Base-by-base conservation (phyloP, 202 grass and related monocot species). In the Setaria viridis region DNA sequence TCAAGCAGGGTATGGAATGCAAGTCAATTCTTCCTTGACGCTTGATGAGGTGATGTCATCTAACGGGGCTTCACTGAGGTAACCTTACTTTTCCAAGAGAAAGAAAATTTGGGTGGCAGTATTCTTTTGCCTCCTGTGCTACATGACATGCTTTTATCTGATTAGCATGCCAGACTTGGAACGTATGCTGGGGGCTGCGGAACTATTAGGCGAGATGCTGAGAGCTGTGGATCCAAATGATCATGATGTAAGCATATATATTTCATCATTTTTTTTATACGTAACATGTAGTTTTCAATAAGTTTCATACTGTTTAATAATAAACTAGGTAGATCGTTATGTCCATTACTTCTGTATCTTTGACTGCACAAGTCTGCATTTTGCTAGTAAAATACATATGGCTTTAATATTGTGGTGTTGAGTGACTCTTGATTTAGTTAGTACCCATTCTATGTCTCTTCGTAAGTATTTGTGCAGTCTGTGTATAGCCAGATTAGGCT, bases 11-110 rank as follows among this genome's bases (percentile, higher is more conserved):
- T 84, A 86, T 80, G 92, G 88, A 68, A 88, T 89, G 81, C 81
- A 86, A 60, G 78, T 80, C 33, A 78, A 78, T 91, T 90, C 94
- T 84, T 86, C 86, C 59, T 48, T 80, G 37, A 92, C 84, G 76
- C 84, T 94, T 83, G 92, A 97, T 58, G 94, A 91, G 65, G 92
- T 88, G 77, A 94, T 94, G 90, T 81, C 92, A 82, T 97, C 94
- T 30, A 89, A 59, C 7, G 87, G 74, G 33, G 37, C 84, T 67
- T 78, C 88, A 76, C 82, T 97, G 51, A 92, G 92, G 92, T 97
- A 42, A 35, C 19, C 47, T 64, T 55, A 71, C 68, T 60, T 41
- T 41, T 54, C 67, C 12, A 14, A 6, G 35, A 32, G 4, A 85
- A 78, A 79, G 59, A 34, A 32, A 34, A 71, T 49, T 81, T 42